A percentile compares a stretch with the other conserved stretches of the same genome.
Conservation (phyloP, 2,329 filamentous ascomycete species). For the Talaromyces sp. region DNA sequence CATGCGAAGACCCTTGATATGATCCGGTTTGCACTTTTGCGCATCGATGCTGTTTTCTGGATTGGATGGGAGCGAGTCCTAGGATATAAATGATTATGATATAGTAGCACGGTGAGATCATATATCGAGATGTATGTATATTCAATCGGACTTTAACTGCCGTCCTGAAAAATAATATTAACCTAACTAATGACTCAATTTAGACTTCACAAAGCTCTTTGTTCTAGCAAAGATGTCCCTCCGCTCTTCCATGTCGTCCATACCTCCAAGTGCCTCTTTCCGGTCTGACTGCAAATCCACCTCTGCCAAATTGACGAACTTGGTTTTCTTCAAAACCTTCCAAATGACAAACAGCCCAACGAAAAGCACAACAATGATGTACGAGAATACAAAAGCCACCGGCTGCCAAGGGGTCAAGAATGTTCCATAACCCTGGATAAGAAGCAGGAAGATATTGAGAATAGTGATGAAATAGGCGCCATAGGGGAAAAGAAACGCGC, state of each 20-base stretch:
- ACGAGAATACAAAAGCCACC: constrained; percentile 17
- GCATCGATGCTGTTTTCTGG: constrained; percentile 14
- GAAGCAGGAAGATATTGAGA: constrained; percentile 17
- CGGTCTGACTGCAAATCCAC: constrained; percentile 13
- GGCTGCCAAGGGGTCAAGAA: constrained; percentile 18
- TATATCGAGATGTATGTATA: constrained; percentile 1
- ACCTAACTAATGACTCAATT: background rate
- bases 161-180: background rate
- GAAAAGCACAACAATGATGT: constrained; percentile 20
- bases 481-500: constrained; percentile 14
- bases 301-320: constrained; percentile 14
- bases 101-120: no score
- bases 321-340: constrained; percentile 14
- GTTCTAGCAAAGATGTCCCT: background rate
- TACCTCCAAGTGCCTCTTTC: constrained; percentile 8
- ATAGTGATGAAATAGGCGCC: constrained; percentile 14
- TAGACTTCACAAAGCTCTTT: background rate
- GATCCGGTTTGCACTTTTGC: constrained; percentile 15
- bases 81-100: constrained; percentile 4
- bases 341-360: constrained; percentile 9
- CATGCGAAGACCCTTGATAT: constrained; percentile 17
- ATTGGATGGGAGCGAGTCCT: constrained; percentile 15
- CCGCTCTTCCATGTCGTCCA: background rate
- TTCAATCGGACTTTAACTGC: background rate
- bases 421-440: constrained; percentile 15